A percentile compares a stretch with the other conserved stretches of the same genome.
Conservation (phyloP, 164 flowering plant genomes). For the Nelumbo lutea region DNA sequence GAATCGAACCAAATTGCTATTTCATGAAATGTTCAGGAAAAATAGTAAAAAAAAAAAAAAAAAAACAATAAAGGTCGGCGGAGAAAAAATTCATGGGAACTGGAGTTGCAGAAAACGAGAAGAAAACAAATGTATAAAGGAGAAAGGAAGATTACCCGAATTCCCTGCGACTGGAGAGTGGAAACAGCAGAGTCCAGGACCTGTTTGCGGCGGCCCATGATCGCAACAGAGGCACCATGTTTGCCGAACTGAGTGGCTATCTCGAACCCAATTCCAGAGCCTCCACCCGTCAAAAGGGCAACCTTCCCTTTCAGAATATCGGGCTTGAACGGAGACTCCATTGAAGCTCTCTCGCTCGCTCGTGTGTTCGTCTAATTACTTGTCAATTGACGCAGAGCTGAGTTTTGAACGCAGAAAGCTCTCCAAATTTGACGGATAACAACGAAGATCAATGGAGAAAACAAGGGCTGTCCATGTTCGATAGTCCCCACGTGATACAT, state of each 20-base stretch:
- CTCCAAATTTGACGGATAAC: too few relatives aligned
- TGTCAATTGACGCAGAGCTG: too few relatives aligned
- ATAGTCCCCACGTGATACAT: too few relatives aligned
- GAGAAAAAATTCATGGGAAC: background rate
- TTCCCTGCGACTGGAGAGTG: constrained; percentile 54
- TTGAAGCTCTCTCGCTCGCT: constrained; percentile 16
- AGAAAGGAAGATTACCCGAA: constrained; percentile 28
- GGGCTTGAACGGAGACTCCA: constrained; percentile 79
- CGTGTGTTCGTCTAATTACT: background rate
- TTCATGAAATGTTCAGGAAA: too few relatives aligned
- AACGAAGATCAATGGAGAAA: too few relatives aligned
- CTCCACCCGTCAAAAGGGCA: constrained; percentile 80
- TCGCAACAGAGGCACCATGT: constrained; percentile 77
- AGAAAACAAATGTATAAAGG: background rate
- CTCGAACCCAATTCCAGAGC: constrained; percentile 84
- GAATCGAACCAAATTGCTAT: background rate
- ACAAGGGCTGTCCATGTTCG: too few relatives aligned
- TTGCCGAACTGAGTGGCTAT: constrained; percentile 64
- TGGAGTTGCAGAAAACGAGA: background rate
- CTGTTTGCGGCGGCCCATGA: constrained; percentile 84
- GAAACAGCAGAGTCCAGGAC: constrained; percentile 73
- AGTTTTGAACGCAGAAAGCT: too few relatives aligned
- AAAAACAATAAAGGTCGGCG: too few relatives aligned
- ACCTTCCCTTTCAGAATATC: constrained; percentile 69
- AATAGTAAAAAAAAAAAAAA: too few relatives aligned